Conservation (phyloP, 176 grass and related monocot genomes). For the Themeda triandra region DNA sequence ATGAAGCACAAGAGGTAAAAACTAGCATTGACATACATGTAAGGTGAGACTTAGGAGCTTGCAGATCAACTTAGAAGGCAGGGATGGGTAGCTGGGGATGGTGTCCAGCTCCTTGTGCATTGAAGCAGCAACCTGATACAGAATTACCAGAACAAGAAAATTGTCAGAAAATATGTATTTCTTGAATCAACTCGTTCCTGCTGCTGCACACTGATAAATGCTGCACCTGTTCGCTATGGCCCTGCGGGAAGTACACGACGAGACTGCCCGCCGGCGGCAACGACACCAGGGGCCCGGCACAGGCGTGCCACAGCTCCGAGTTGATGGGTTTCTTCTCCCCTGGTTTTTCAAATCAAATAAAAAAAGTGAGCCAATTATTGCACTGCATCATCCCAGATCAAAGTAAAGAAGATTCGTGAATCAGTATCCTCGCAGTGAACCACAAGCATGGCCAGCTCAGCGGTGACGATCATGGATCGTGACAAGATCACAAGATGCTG, state of each 20-base stretch:
- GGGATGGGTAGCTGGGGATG: conserved; percentile 80
- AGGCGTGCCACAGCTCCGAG: conserved; percentile 97
- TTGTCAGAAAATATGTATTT: neutral
- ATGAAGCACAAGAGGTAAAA: neutral
- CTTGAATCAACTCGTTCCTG: neutral
- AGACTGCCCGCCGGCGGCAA: conserved; percentile 84
- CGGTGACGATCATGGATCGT: neutral
- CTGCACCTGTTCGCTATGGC: conserved; percentile 91
- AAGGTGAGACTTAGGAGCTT: conserved; percentile 85
- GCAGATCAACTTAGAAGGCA: conserved; percentile 93
- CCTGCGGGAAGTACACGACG: conserved; percentile 96
- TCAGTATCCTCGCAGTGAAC: neutral
- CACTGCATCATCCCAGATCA: neutral
- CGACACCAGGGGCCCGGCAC: conserved; percentile 81
- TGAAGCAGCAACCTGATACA: conserved; percentile 80
- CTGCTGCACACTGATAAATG: neutral
- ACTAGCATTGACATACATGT: conserved; percentile 47
- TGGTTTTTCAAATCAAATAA: conserved; percentile 33
- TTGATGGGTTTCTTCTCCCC: conserved; percentile 91
- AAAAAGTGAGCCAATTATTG: neutral
- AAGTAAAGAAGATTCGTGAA: neutral
- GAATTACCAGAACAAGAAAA: neutral
- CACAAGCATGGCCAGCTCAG: neutral
- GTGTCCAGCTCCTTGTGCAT: conserved; percentile 92
- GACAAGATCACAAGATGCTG: neutral